These are phyloP conservation scores for Crucibulum laeve DNA, from an alignment of 768 basidiomycete species.

Conservation along the genomic window DNA sequence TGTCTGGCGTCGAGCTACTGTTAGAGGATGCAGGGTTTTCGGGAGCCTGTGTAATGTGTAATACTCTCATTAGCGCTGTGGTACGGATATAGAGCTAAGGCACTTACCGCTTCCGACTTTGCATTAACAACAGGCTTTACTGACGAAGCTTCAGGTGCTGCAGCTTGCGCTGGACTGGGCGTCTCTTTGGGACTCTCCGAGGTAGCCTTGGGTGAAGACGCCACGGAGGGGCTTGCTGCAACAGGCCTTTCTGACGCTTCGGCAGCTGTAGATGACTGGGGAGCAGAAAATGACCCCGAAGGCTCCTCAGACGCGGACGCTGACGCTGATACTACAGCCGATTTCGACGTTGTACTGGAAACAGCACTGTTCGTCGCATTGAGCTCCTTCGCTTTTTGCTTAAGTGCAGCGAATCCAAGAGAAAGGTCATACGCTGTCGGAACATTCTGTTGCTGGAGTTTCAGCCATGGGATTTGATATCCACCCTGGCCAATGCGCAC, in stretches of 20 bases:
- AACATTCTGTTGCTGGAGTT: conserved; percentile 49
- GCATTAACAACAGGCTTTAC: too few species aligned
- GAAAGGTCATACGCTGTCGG: conserved; percentile 44
- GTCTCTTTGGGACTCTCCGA: too few species aligned
- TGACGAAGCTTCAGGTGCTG: too few species aligned
- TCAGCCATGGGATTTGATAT: conserved; percentile 64
- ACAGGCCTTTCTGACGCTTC: background rate
- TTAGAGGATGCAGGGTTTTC: background rate
- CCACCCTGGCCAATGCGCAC: conserved; percentile 45
- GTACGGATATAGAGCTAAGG: too few species aligned
- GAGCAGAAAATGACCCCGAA: background rate
- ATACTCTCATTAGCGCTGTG: too few species aligned
- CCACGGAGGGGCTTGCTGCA: background rate
- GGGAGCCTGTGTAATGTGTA: too few species aligned
- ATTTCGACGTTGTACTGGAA: too few species aligned
- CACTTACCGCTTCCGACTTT: too few species aligned
- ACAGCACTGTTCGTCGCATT: background rate
- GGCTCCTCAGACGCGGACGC: too few species aligned
- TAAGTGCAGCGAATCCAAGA: conserved; percentile 11
- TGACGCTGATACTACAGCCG: too few species aligned
- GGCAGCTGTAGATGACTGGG: too few species aligned
- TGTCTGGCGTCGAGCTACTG: background rate
- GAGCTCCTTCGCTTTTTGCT: conserved; percentile 12
- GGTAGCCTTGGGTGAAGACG: background rate
- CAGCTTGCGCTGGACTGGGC: background rate